A percentile compares a stretch with the other conserved stretches of the same genome.
These are phyloP conservation scores for Tylopilus sp. DNA, from an alignment of 768 basidiomycete genomes.

Conservation along the genomic window DNA sequence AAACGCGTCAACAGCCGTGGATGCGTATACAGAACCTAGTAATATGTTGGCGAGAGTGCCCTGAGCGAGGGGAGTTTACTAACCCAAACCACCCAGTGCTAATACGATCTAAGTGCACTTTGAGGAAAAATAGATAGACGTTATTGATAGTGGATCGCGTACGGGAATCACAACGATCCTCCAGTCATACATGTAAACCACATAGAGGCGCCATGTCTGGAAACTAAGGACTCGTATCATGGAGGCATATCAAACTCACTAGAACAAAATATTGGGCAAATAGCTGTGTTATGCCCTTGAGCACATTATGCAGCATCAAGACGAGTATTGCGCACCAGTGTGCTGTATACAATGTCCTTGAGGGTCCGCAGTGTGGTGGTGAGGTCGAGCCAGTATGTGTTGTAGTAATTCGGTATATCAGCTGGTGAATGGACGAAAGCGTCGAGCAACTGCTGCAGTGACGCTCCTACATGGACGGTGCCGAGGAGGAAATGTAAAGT, in stretches of 20 bases:
- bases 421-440: not conserved
- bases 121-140: not conserved
- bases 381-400: constrained; percentile 1
- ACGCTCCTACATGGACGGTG: not conserved
- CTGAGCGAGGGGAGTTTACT: not conserved
- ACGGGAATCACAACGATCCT: not conserved
- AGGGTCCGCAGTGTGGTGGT: not conserved
- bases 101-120: not conserved
- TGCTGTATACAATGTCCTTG: not conserved
- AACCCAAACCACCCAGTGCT: not conserved
- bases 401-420: not conserved
- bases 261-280: not conserved
- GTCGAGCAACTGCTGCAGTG: constrained; percentile 1
- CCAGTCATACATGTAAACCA: not conserved
- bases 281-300: not conserved
- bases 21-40: not conserved
- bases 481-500: not conserved
- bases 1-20: too few relatives aligned
- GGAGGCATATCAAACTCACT: not conserved
- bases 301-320: not conserved
- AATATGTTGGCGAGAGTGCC: not conserved
- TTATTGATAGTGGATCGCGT: not conserved
- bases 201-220: constrained; percentile 4
- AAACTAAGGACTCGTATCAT: too few relatives aligned
- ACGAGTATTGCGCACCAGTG: not conserved